Base-by-base conservation (phyloP, 2,329 filamentous ascomycete species). In the Cytospora piceae region DNA sequence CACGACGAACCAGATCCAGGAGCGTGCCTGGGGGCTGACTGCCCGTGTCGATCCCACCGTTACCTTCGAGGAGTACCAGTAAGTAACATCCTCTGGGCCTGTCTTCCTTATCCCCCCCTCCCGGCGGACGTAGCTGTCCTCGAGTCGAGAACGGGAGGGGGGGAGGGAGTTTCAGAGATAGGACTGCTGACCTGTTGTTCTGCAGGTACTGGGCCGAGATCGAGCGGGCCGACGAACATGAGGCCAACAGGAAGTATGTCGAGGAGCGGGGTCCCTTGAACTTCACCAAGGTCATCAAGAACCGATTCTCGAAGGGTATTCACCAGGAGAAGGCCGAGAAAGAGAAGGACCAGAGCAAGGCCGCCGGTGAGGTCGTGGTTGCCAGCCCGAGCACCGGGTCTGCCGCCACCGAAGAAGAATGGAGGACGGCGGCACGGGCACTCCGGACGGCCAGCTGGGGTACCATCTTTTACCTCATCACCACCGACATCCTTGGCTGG, bases 381-480 rank as follows among this genome's bases (percentile, higher is more conserved):
- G 3, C 6, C 46, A 49, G 11, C n/a, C 46, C 46, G n/a, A 49
- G 46, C 46, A 12, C 22, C 7, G 46, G 12, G 3, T 56, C 53
- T 1, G 17, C 39, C 24, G 71, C 80, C 32, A 73, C 72, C 3
- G 75, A 79, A 20, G 74, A 78, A 4, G 82, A 84, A 66, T 83
- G 82, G 81, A 74, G 73, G 27, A 79, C 79, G 60, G 81, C 82
- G 2, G 78, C 77, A 27, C 78, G 82, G 24, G 78, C 79, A 4
- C 68, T 81, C 61, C 75, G 82, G 8, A 83, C 81, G 0, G 81
- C 81, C 0, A 77, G 76, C 1, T 77, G 78, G 74, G 79, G 80
- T 9, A 77, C 80, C 37, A 74, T 79, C 51, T 84, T 84, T 69
- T 82, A 81, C 60, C 74, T 83, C 58, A 82, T 83, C 70, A 82